Evolutionary conservation across 2,329 filamentous ascomycete species (phyloP).

Genomic region (Ophioceras dolichostomum): DNA sequence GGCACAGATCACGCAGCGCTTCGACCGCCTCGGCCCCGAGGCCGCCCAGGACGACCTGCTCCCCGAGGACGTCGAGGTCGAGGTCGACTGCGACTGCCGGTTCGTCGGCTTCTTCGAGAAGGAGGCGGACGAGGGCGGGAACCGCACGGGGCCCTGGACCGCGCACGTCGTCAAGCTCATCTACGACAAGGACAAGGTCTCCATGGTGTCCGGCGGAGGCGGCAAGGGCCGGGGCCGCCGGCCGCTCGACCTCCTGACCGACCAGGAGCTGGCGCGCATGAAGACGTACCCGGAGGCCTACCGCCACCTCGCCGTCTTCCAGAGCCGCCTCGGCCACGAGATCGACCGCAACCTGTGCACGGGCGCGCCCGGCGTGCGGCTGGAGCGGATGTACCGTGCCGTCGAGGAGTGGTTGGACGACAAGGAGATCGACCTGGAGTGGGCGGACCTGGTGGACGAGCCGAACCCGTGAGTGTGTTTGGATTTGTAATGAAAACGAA

Average conservation of each 20-base stretch:
- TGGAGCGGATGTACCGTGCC: conserved; percentile 27
- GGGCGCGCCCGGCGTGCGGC: conserved; percentile 17
- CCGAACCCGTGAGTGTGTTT: no score
- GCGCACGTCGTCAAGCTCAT: conserved; percentile 32
- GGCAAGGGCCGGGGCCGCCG: no score
- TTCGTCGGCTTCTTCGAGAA: conserved; percentile 37
- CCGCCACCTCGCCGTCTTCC: conserved; percentile 31
- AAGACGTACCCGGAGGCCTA: conserved; percentile 29
- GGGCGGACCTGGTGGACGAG: no score
- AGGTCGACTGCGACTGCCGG: conserved; percentile 37
- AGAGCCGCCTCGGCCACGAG: conserved; percentile 30
- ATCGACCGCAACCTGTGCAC: conserved; percentile 28
- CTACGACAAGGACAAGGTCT: conserved; percentile 37
- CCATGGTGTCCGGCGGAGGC: conserved; percentile 31
- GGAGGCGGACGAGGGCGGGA: conserved; percentile 12
- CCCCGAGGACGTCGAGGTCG: no score
- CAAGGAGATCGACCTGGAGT: conserved; percentile 9
- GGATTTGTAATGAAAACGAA: no score
- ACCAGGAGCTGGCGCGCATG: conserved; percentile 21
- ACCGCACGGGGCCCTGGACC: conserved; percentile 22
- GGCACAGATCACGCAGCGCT: conserved; percentile 39
- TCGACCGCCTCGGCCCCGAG: conserved; percentile 15
- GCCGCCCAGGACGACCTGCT: no score
- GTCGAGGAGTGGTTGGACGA: conserved; percentile 27
- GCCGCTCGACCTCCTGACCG: conserved; percentile 22